phyloP scores from a whole-genome alignment of 176 grass and related monocot genomes.

The Phoenix dactylifera region DNA sequence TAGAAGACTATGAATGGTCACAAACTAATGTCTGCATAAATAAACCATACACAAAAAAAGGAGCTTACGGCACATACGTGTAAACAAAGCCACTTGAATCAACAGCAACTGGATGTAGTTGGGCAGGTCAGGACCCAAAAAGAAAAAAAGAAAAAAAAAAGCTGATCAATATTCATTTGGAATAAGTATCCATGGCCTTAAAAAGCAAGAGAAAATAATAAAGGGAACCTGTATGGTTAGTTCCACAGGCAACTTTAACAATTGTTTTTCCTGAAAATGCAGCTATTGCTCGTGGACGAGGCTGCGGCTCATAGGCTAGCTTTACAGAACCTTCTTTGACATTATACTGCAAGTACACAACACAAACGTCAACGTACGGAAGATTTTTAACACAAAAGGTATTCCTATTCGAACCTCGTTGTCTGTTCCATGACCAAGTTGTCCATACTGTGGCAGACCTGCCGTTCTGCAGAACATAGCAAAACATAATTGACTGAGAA shows the following conservation, averaged over 20 bases:
- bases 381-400: background rate
- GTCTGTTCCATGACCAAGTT: conserved; percentile 96
- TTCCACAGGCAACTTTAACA: conserved; percentile 89
- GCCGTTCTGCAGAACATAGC: conserved; percentile 53
- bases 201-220: too few relatives aligned
- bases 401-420: conserved; percentile 52
- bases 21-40: background rate
- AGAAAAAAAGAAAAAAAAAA: conserved; percentile 8
- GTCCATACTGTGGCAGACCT: conserved; percentile 91
- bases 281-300: conserved; percentile 67
- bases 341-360: conserved; percentile 69
- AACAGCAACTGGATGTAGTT: conserved; percentile 69
- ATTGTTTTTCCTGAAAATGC: conserved; percentile 76
- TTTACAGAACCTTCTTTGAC: conserved; percentile 78
- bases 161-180: background rate
- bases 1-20: background rate
- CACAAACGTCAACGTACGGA: conserved; percentile 19
- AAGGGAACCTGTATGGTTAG: conserved; percentile 90
- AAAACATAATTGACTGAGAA: conserved; percentile 32
- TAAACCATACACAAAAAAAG: conserved; percentile 4
- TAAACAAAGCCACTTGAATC: conserved; percentile 98
- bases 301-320: conserved; percentile 84
- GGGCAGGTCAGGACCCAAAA: background rate
- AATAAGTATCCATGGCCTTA: too few relatives aligned
- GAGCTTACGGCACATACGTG: conserved; percentile 60